Base-by-base conservation (phyloP, 768 basidiomycete genomes). In the Hortiboletus campestris region DNA sequence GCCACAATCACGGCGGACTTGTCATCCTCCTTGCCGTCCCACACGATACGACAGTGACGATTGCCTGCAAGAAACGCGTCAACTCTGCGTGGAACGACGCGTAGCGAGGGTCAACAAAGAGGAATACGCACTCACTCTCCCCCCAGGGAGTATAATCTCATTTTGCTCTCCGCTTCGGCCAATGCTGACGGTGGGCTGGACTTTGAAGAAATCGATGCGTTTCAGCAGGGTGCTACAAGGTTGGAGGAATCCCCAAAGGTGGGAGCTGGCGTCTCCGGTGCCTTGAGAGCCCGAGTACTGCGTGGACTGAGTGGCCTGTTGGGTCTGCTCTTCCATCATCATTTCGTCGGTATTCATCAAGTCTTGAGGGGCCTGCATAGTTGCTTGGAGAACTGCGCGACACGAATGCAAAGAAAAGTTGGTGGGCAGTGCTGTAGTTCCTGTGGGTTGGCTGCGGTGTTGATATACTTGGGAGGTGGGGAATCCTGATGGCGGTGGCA, bases 231-330 rank as follows among this genome's bases (percentile, higher is more conserved):
- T 59, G 61, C 76, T 82, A 63, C 84, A 86, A 6, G 89, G 88
- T 43, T 84, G 80, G 48, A 91, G 79, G 60, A 78, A 86, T 13
- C 87, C 88, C 86, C 86, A 91, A 53, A 89, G 80, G 47, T 79
- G 71, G 7, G 54, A 19, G 31, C 72, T 68, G 50, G 51, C 43
- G 19, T 63, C 65, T 9, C 51, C 54, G 25, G 45, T 9, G 25
- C 28, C 12, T 49, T 73, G 71, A 19, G 75, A 75, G 17, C 63
- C 55, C 0, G 74, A 64, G 25, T 62, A 50, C 50, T 78, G 75
- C 0, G 77, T 78, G 16, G 73, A 69, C 50, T 74, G 72, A 1
- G 77, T 76, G 5, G 76, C 75, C 32, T 77, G 70, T 43, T 76
- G 74, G 0, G 74, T 75, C 35, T 69, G 69, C 32, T 71, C 71